Conservation (phyloP, 2,329 filamentous ascomycete species). For the Fusarium sp. region DNA sequence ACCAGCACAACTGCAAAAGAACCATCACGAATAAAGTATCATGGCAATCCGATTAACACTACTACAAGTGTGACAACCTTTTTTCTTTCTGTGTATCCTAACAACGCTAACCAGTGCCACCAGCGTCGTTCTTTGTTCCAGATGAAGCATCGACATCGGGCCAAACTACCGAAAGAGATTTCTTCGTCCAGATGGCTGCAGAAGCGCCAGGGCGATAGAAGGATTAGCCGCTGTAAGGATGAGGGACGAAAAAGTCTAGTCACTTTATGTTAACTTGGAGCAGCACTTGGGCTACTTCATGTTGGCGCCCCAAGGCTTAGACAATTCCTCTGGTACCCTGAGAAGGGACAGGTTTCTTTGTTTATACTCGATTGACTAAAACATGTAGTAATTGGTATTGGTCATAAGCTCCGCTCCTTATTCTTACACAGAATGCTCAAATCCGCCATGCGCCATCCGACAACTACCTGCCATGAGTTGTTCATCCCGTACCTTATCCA, state of each 20-base stretch:
- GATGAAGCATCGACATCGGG: slow-evolving; percentile 12
- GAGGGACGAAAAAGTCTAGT: fast-evolving
- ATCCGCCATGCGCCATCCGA: slow-evolving; percentile 26
- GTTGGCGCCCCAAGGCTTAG: fast-evolving
- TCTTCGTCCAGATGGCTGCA: not conserved
- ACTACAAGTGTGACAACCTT: slow-evolving; percentile 28
- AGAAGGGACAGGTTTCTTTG: slow-evolving; percentile 17
- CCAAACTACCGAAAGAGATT: slow-evolving; percentile 1
- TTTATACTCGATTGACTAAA: slow-evolving; percentile 19
- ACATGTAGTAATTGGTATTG: slow-evolving; percentile 18
- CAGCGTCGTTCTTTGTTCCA: slow-evolving; percentile 37
- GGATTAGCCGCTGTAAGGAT: fast-evolving
- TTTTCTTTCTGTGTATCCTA: slow-evolving; percentile 10
- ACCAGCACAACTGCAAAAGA: slow-evolving; percentile 1
- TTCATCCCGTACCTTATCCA: slow-evolving; percentile 1
- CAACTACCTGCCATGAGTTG: slow-evolving; percentile 3
- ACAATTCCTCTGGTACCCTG: fast-evolving
- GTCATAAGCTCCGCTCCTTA: slow-evolving; percentile 13
- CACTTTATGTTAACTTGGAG: not conserved
- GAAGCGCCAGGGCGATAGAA: not conserved
- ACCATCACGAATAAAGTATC: not conserved
- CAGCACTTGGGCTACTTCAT: fast-evolving
- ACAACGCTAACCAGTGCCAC: slow-evolving; percentile 25
- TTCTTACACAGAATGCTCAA: slow-evolving; percentile 18
- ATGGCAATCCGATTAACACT: not conserved